Percentiles rank a stretch among this genome's conserved stretches.
Conservation (phyloP, 164 flowering plant genomes). For the Liquidambar formosana region DNA sequence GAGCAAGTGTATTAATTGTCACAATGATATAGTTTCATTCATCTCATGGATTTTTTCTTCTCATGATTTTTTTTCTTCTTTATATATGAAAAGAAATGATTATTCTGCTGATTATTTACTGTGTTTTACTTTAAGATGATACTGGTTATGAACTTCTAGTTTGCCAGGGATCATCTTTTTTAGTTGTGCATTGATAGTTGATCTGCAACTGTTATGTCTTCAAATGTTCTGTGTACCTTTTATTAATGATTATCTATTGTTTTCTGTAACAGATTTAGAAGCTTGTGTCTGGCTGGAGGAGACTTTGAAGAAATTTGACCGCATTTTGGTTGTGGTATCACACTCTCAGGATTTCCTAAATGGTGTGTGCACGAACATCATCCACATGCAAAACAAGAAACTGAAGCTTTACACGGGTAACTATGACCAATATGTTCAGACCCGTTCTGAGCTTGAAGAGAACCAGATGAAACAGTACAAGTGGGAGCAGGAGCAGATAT, state of each 20-base stretch:
- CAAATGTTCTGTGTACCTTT: background rate
- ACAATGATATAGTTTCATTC: too few species aligned
- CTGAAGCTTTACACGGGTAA: slow-evolving; percentile 86
- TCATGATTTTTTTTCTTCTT: background rate
- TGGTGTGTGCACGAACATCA: slow-evolving; percentile 95
- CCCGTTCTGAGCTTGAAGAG: slow-evolving; percentile 93
- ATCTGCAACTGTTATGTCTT: background rate
- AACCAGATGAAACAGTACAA: slow-evolving; percentile 97
- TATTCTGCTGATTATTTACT: background rate
- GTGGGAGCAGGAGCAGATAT: slow-evolving; percentile 99
- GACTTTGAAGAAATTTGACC: slow-evolving; percentile 79
- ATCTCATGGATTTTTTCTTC: background rate
- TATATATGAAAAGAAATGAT: background rate
- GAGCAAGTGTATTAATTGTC: too few species aligned
- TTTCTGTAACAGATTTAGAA: slow-evolving; percentile 72
- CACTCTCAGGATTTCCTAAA: slow-evolving; percentile 96
- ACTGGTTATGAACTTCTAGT: background rate
- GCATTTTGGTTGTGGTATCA: slow-evolving; percentile 90
- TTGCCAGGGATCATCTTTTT: background rate
- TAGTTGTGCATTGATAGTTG: background rate
- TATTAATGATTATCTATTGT: background rate
- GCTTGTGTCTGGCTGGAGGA: slow-evolving; percentile 99
- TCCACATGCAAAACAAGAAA: slow-evolving; percentile 91
- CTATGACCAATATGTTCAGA: slow-evolving; percentile 89
- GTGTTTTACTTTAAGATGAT: background rate